Base-by-base conservation (phyloP, 176 grass and related monocot genomes). In the Paspalum notatum region DNA sequence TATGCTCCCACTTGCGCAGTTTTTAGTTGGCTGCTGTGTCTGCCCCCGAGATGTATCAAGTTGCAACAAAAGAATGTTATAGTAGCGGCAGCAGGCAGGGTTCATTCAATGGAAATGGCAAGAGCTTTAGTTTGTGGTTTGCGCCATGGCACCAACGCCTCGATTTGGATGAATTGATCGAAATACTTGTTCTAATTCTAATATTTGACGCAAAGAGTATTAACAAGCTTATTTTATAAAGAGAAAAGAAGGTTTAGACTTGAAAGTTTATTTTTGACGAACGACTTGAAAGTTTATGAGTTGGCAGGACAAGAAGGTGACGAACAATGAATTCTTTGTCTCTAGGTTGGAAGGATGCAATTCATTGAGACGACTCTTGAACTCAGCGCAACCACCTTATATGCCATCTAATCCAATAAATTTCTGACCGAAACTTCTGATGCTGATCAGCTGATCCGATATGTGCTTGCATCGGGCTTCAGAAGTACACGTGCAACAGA, bases 1-100 rank as follows among this genome's bases (percentile, higher is more conserved):
- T 89, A 63, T 82, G 78, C 27, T 67, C 22, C 78, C 79, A 82
- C 66, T 82, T 72, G 83, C 72, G 27, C 57, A 66, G 40, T 71
- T 71, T 77, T 44, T 8, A 49, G 67, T 70, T 69, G 43, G 65
- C 41, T 85, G 55, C 5, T 57, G 17, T 77, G 56, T 40, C 69
- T 80, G 24, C 13, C 8, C 42, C 8, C 42, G 1, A 58, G 56
- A 24, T 62, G 20, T 26, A 57, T 39, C 63, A 69, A 76, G 70
- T 68, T 52, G 62, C 27, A 45, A 40, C 79, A 48, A 24, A 62
- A 32, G 44, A 46, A 62, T 18, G 11, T 18, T 41, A 41, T 41
- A 41, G 57, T 45, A 63, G 20, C 16, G 43, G 20, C 57, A 24
- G 43, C 32, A 2, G 32, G 32, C 1, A 32, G 73, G 13, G 4